Base-by-base conservation (phyloP, 345 rosid species). In the Gossypioides kirkii region DNA sequence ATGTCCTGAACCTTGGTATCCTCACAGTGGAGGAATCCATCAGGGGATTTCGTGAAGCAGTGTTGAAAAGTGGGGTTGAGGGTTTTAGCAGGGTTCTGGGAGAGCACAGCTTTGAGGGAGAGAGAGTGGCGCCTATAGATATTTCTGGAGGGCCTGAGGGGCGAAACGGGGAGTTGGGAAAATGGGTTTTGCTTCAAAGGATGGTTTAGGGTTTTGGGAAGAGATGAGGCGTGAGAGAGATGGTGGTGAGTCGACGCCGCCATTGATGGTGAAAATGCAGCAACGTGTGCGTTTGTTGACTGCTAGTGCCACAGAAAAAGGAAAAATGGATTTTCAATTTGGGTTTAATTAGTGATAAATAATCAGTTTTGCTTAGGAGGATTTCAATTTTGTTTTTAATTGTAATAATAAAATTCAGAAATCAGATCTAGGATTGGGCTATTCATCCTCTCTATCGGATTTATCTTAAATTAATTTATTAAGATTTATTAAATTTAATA, bases 11-110 rank as follows among this genome's bases (percentile, higher is more conserved):
- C 99, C 88, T 87, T 96, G 41, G 85, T 78, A 38, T 83, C 88
- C 80, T 96, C 99, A 55, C 99, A 96, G 79, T 83, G 85, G 69
- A 93, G 96, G 45, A 85, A 93, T 55, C 97, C 99, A 82, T 93
- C 99, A 1, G 80, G n/a, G 12, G 97, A 85, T 78, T 87, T 96
- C 60, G 84, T 71, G 82, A 96, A 96, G 77, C 99, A 96, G 74
- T 96, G 99, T 62, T 87, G 71, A 73, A 91, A 87, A 4, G 71
- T 49, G 8, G 71, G 16, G 54, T 84, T 56, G 1, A 56, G 58
- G 43, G 87, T 72, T 70, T 78, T 78, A 50, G 80, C 59, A 20
- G 86, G 73, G 86, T 77, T 82, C 73, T 85, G 88, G 17, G 98
- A 88, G 10, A 87, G 61, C 77, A 80, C 86, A 71, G 92, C 88